phyloP scores from a whole-genome alignment of 1,139 yeast species.

The Saccharomycopsis hybrid region DNA sequence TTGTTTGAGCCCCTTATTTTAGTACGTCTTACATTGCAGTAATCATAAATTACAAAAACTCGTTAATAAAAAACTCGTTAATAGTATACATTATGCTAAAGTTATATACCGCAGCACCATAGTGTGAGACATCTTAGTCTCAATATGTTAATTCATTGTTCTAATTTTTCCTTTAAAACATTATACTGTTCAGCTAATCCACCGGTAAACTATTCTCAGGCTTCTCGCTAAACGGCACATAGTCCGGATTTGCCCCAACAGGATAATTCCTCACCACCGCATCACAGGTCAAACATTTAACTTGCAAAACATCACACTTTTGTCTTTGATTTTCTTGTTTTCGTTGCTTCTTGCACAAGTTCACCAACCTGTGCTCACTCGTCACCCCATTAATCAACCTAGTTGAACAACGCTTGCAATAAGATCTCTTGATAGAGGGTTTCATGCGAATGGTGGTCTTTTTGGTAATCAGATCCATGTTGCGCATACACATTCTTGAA shows the following conservation, averaged over 20 bases:
- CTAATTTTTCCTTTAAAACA: too few species aligned
- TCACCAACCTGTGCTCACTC: background rate
- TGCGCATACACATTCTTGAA: constrained; percentile 14
- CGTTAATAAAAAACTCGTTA: too few species aligned
- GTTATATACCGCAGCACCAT: too few species aligned
- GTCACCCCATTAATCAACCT: constrained; percentile 16
- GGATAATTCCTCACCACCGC: constrained; percentile 27
- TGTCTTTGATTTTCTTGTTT: background rate
- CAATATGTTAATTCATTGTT: background rate
- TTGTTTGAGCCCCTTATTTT: too few species aligned
- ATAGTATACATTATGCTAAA: too few species aligned
- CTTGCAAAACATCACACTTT: constrained; percentile 22
- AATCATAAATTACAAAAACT: too few species aligned
- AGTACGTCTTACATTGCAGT: too few species aligned
- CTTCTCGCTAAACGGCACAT: constrained; percentile 26
- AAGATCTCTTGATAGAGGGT: constrained; percentile 15
- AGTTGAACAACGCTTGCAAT: constrained; percentile 16
- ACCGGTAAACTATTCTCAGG: constrained; percentile 8
- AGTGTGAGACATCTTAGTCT: too few species aligned
- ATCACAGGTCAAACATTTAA: constrained; percentile 27
- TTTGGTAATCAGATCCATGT: constrained; percentile 14
- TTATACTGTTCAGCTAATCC: background rate
- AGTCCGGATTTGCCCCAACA: constrained; percentile 27
- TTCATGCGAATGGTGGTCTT: constrained; percentile 16
- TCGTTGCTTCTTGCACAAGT: background rate